Evolutionary conservation across 2,329 filamentous ascomycete species (phyloP), one percentile per base, ranked within the genome.

Genomic region (Alternaria novae-zelandiae): DNA sequence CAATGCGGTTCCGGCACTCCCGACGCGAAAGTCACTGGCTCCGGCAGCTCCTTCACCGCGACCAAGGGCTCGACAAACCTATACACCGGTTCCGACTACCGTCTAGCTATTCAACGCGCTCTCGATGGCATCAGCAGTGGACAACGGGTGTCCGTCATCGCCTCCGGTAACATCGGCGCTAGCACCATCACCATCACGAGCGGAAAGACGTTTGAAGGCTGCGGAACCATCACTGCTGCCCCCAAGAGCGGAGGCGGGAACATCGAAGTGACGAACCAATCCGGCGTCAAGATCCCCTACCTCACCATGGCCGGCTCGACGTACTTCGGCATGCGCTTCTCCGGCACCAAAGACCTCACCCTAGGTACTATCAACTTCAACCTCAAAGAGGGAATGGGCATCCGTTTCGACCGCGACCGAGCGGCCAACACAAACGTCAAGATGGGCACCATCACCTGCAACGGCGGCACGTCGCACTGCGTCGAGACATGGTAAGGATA

Each of bases 131-230:
- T 87, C 66, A 76, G 73, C 67, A 81, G 79, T 54, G 86, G 86
- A 8, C 84, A 88, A 72, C 84, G 86, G 11, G 82, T 88, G 1
- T 77, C 84, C 2, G 83, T 88, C 59, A 82, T 86, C 1, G 85
- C 86, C 0, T 86, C 84, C 0, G 86, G 86, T 5, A 85, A 84
- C 46, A 86, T 88, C 56, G 86, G 86, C 28, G 82, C 84, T n/a
- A 82, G 71, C 68, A 87, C 84, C 36, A 84, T 88, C 71, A 82
- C 75, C 23, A 82, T 88, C 64, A 68, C 71, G 32, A 84, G 82
- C 70, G 86, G 86, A 59, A 87, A 86, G 74, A 88, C 80, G 45
- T 87, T 88, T 51, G 86, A 88, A 66, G 86, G 85, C 30, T 88
- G 86, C 71, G 86, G 86, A 45, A 87, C 86, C 47, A 86, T 88